Conservation (phyloP, 192 early-diverging fungal species). For the Coemansia sp. region DNA sequence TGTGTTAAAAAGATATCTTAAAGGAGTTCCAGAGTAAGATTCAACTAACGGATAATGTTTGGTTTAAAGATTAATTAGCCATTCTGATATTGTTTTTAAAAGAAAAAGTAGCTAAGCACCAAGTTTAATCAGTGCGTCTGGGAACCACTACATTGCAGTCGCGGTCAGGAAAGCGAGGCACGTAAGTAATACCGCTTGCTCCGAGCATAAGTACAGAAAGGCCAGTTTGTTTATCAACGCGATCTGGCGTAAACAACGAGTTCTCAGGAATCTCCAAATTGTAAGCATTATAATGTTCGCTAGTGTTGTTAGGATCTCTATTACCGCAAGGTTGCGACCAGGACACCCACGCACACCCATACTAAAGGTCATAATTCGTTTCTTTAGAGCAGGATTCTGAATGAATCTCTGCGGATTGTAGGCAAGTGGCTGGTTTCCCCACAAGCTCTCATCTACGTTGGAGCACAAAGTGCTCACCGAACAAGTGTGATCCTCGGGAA, state of each 20-base stretch:
- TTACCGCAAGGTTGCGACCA: constrained; percentile 37
- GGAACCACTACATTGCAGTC: constrained; percentile 41
- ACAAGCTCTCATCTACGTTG: constrained; percentile 16
- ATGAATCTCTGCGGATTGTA: constrained; percentile 36
- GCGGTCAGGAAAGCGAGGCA: constrained; percentile 38
- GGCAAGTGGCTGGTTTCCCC: constrained; percentile 16
- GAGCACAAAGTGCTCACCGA: constrained; percentile 26
- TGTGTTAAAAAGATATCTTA: no score
- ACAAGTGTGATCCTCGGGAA: constrained; percentile 38
- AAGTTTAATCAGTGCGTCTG: constrained; percentile 16
- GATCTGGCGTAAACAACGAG: constrained; percentile 26
- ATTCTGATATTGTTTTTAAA: no score
- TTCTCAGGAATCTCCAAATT: constrained; percentile 34
- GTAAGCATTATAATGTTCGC: constrained; percentile 38
- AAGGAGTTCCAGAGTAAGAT: no score
- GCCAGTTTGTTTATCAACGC: not conserved
- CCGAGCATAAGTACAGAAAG: constrained; percentile 32
- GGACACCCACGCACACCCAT: constrained; percentile 44
- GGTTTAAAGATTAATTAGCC: no score
- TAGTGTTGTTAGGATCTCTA: constrained; percentile 39
- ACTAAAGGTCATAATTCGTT: constrained; percentile 38
- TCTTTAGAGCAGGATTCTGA: constrained; percentile 8
- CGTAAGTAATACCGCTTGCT: constrained; percentile 14
- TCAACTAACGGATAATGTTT: no score
- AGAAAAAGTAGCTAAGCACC: no score